phyloP scores from a whole-genome alignment of 495 filamentous ascomycete species.

The Hypoxylon lienhwacheense region DNA sequence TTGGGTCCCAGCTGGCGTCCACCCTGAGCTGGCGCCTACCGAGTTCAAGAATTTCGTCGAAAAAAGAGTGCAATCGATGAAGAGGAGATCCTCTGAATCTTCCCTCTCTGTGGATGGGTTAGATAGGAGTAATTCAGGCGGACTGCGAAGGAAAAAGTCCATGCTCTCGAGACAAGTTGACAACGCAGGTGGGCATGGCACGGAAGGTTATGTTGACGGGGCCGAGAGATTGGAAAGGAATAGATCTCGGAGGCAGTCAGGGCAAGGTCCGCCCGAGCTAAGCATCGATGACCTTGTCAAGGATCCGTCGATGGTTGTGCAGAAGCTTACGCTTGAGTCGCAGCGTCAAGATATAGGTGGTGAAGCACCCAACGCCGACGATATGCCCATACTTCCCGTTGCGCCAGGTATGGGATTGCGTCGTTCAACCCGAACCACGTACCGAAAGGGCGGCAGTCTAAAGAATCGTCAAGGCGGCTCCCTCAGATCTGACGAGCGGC shows the following conservation, averaged over 20 bases:
- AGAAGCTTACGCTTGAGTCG: conserved; percentile 61
- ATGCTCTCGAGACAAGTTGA: conserved; percentile 95
- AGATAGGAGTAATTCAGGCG: conserved; percentile 61
- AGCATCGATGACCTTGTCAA: conserved; percentile 78
- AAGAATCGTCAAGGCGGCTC: conserved; percentile 70
- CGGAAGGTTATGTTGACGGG: conserved; percentile 77
- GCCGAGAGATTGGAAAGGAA: conserved; percentile 81
- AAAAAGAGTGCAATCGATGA: conserved; percentile 85
- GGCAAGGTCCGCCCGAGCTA: conserved; percentile 53
- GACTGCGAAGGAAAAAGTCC: conserved; percentile 85
- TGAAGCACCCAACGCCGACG: conserved; percentile 62
- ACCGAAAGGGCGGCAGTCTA: conserved; percentile 79
- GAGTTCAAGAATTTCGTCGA: conserved; percentile 98
- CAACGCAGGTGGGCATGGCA: conserved; percentile 61
- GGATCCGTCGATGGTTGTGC: conserved; percentile 70
- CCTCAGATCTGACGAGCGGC: conserved; percentile 44
- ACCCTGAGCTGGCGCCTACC: conserved; percentile 92
- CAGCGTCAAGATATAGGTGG: conserved; percentile 36
- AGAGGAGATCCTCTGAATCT: conserved; percentile 74
- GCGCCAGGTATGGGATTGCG: conserved; percentile 78
- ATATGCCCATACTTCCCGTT: conserved; percentile 82
- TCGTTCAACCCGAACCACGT: conserved; percentile 89
- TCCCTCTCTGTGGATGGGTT: conserved; percentile 65
- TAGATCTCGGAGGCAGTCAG: conserved; percentile 57
- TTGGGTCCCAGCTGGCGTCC: conserved; percentile 93